Conservation (phyloP, 257 asterid species). For the Gynochthodes officinalis region DNA sequence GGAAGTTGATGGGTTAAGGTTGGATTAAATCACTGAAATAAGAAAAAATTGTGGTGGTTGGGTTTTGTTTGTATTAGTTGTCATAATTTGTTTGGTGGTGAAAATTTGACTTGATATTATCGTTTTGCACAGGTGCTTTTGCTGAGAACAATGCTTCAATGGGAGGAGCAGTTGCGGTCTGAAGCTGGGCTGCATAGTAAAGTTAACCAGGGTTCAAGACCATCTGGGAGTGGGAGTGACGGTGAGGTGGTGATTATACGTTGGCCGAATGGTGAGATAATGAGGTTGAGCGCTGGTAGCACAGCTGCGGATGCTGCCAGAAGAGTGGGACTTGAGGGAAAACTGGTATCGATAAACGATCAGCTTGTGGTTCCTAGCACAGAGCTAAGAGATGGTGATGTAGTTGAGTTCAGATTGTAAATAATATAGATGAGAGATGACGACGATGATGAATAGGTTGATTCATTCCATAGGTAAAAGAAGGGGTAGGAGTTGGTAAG, state of each 20-base stretch:
- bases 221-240: too few species aligned
- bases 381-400: slow-evolving; percentile 88
- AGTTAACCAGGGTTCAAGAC: slow-evolving; percentile 17
- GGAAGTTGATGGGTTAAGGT: too few species aligned
- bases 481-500: too few species aligned
- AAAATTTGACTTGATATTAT: not conserved
- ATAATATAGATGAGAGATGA: too few species aligned
- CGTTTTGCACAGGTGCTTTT: slow-evolving; percentile 50
- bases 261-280: slow-evolving; percentile 92
- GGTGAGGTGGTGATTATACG: slow-evolving; percentile 85
- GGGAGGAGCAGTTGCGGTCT: slow-evolving; percentile 89
- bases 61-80: too few species aligned
- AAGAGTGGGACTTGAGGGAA: slow-evolving; percentile 77
- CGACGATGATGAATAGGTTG: too few species aligned
- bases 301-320: slow-evolving; percentile 97
- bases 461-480: not conserved
- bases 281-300: slow-evolving; percentile 87
- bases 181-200: slow-evolving; percentile 58
- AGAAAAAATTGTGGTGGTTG: too few species aligned
- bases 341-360: slow-evolving; percentile 78
- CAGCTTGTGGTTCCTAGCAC: slow-evolving; percentile 81
- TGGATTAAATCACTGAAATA: too few species aligned
- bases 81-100: too few species aligned
- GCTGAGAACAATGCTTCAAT: slow-evolving; percentile 92
- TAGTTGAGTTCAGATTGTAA: slow-evolving; percentile 78